Conservation (phyloP, 495 filamentous ascomycete species). For the Collariella sp. region DNA sequence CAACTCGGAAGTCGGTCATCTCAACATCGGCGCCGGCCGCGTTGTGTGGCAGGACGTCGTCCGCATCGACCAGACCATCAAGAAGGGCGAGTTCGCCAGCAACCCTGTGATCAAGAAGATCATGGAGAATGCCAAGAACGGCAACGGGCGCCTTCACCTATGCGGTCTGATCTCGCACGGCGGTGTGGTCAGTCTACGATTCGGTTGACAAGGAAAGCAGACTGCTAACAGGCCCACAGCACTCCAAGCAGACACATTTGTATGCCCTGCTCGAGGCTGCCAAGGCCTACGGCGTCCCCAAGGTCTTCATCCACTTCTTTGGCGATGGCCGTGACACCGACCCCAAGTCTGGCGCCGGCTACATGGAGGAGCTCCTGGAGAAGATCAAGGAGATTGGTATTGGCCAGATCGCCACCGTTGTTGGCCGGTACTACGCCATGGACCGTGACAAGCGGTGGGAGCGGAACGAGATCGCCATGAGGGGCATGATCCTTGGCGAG, state of each 20-base stretch:
- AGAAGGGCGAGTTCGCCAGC: constrained; percentile 73
- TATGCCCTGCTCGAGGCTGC: constrained; percentile 78
- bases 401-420: constrained; percentile 85
- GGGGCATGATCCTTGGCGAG: constrained; percentile 75
- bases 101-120: constrained; percentile 69
- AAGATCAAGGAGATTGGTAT: constrained; percentile 73
- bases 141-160: constrained; percentile 86
- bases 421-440: constrained; percentile 97
- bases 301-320: constrained; percentile 98
- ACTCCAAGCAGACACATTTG: constrained; percentile 89
- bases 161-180: constrained; percentile 87
- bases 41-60: constrained; percentile 99
- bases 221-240: constrained; percentile 33
- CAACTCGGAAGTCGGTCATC: constrained; percentile 94
- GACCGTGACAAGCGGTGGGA: constrained; percentile 99
- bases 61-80: constrained; percentile 90
- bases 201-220: background rate
- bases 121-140: constrained; percentile 73
- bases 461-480: constrained; percentile 78
- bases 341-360: constrained; percentile 78
- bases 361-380: constrained; percentile 75
- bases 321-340: constrained; percentile 97
- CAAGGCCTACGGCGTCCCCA: constrained; percentile 74
- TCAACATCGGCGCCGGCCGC: constrained; percentile 96
- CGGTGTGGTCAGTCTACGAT: constrained; percentile 58